These are phyloP conservation scores for Cercospora berteroae DNA, from an alignment of 2,329 filamentous ascomycete genomes.

Conservation along the genomic window DNA sequence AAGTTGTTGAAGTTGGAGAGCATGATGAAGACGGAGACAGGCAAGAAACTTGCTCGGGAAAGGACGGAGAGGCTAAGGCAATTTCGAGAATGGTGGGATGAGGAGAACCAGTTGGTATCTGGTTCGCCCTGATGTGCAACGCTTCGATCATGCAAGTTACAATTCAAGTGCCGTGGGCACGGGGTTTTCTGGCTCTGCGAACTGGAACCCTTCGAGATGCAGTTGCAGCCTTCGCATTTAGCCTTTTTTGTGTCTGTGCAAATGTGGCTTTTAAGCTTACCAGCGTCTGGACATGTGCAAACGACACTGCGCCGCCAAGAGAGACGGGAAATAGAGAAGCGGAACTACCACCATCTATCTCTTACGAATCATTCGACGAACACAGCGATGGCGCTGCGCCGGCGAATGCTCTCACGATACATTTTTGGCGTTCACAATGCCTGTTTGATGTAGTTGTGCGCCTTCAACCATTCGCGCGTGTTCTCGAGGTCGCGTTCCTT, in stretches of 20 bases:
- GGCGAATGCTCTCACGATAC: neutral
- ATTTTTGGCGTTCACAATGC: neutral
- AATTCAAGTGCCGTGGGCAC: neutral
- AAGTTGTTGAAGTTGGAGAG: constrained; percentile 66
- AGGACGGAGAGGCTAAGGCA: constrained; percentile 50
- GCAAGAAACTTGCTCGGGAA: constrained; percentile 50
- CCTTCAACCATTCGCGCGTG: constrained; percentile 75
- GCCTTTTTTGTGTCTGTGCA: neutral
- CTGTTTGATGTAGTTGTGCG: constrained; percentile 55
- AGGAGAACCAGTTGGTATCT: constrained; percentile 39
- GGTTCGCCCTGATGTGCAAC: neutral
- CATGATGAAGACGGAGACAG: constrained; percentile 60
- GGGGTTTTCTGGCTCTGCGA: neutral
- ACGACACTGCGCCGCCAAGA: neutral
- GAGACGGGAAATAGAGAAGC: neutral
- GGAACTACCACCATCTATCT: neutral
- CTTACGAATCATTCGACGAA: neutral
- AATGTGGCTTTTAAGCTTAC: neutral
- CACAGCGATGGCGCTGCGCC: neutral
- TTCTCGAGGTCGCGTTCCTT: constrained; percentile 69
- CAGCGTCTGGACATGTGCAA: neutral
- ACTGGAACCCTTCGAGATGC: neutral
- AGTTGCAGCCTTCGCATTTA: neutral
- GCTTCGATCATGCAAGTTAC: neutral
- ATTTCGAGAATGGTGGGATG: constrained; percentile 56